Evolutionary conservation across 108 stramenopile genomes (phyloP), one percentile per base, ranked within the genome.

Genomic region (Cyclostephanos invisitatus): DNA sequence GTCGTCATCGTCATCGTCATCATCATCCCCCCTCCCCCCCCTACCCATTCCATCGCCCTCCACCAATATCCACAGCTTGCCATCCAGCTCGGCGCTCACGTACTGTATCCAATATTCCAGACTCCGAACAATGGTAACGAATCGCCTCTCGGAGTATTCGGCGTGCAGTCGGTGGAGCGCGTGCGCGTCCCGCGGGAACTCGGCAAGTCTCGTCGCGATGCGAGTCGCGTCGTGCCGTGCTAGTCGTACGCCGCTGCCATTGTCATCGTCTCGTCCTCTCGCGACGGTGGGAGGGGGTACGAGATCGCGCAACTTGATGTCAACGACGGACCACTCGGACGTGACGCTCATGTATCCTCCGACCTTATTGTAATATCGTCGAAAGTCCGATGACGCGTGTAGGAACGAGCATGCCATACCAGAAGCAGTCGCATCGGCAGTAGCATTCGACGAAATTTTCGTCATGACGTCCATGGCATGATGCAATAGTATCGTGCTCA

Each of bases 21-120:
- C n/a, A n/a, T 10, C 15, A 6, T 58, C 64, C 21, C 24, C 48
- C 22, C 15, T 44, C 21, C 37, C 8, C 7, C 59, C 59, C 28
- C 44, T 32, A 2, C 2, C 4, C 4, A 32, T 32, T 3, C 32
- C 32, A 32, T 32, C 32, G 32, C 2, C 53, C 8, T 17, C 56
- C 20, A 20, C 40, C 62, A 87, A 42, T 12, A 91, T 76, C 70
- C 75, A 88, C 17, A 89, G 40, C 0, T 80, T 78, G 10, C 68
- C 83, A 22, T 67, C 74, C 46, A 90, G 64, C 63, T 92, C 91
- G 14, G 76, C 37, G 35, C 80, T 75, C 5, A 92, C 71, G 61
- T 92, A 90, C 5, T 82, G 62, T 28, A 74, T 86, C 91, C 91
- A 92, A 61, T 92, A 92, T 35, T 82, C 62, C 35, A 50, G 36